phyloP scores from a whole-genome alignment of 441 rosid genomes.

The Omphalea diandra region DNA sequence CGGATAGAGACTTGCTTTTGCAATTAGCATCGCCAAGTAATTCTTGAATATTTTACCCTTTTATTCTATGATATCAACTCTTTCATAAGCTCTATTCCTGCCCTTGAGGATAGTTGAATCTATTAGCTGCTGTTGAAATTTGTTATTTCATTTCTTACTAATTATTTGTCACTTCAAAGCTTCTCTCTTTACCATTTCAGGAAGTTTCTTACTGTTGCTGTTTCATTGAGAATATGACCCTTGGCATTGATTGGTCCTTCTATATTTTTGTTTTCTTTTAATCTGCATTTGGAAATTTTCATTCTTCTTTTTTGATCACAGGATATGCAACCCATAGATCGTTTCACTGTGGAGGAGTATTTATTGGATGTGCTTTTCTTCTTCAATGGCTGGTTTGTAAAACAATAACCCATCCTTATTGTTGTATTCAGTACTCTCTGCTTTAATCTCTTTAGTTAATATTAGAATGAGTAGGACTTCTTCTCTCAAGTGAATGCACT shows the following conservation, averaged over 20 bases:
- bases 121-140: neutral
- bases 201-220: neutral
- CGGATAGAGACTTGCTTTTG: too few relatives aligned
- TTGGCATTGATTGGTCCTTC: neutral
- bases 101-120: too few relatives aligned
- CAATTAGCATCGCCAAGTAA: too few relatives aligned
- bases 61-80: neutral
- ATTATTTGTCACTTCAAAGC: neutral
- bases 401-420: constrained; percentile 7
- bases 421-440: neutral
- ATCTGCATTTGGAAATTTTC: constrained; percentile 17
- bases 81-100: too few relatives aligned
- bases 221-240: neutral
- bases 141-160: constrained; percentile 6
- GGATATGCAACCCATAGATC: constrained; percentile 96
- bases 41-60: neutral
- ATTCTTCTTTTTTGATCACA: constrained; percentile 35
- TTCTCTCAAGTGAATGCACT: neutral
- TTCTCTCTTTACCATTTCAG: neutral
- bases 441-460: constrained; percentile 9
- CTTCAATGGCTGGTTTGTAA: constrained; percentile 95
- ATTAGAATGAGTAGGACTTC: constrained; percentile 1
- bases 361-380: constrained; percentile 91
- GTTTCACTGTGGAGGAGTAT: constrained; percentile 94
- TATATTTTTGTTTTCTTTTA: neutral